Evolutionary conservation across 139 green algal genomes (phyloP).

Genomic region (Micractinium conductrix): DNA sequence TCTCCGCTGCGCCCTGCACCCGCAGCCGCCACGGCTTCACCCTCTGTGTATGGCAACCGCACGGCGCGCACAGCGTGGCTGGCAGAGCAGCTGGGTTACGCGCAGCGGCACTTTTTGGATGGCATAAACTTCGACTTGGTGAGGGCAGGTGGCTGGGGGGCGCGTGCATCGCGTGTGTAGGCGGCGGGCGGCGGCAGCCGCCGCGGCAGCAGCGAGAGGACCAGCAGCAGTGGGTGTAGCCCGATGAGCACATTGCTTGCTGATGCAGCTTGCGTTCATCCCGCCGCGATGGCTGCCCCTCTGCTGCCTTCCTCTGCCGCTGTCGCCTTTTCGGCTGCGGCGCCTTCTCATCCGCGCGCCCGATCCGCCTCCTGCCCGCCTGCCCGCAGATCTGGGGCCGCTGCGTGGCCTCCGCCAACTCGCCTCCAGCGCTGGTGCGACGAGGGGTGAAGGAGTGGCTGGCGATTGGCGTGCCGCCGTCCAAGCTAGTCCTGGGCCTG

Average conservation of each 20-base stretch:
- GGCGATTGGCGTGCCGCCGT: conserved; percentile 38
- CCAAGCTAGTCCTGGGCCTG: conserved; percentile 67
- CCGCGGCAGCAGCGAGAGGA: too few species aligned
- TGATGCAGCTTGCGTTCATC: not conserved
- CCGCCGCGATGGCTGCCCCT: not conserved
- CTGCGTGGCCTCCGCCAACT: conserved; percentile 65
- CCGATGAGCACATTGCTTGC: too few species aligned
- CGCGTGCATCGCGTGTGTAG: too few species aligned
- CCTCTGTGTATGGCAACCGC: conserved; percentile 21
- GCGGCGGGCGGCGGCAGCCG: too few species aligned
- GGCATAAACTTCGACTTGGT: conserved; percentile 77
- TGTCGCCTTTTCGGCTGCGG: too few species aligned
- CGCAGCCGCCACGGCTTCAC: too few species aligned
- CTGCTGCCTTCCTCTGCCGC: not conserved
- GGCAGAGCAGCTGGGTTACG: not conserved
- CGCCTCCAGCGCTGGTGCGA: conserved; percentile 47
- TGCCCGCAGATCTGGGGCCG: conserved; percentile 51
- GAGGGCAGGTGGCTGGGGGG: too few species aligned
- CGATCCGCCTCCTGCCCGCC: not conserved
- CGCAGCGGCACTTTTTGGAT: conserved; percentile 32
- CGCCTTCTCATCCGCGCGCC: not conserved
- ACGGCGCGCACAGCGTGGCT: conserved; percentile 3
- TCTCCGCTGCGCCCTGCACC: too few species aligned
- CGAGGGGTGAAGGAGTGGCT: conserved; percentile 55
- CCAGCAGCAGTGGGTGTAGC: too few species aligned